Conservation (phyloP, 371 early-diverging fungal genomes). For the Funneliformis caledonium region DNA sequence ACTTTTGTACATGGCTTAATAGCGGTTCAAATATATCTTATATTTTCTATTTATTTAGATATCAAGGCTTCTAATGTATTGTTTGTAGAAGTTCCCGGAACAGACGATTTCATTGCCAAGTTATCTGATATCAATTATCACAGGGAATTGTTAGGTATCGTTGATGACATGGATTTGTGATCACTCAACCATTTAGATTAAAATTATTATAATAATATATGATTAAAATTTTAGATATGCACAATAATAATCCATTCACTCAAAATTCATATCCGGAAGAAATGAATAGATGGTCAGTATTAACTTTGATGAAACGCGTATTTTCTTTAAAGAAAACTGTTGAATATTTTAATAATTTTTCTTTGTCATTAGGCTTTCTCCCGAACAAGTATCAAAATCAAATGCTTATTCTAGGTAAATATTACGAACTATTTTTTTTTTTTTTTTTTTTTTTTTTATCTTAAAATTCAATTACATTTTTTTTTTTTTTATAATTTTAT, state of each 20-base stretch:
- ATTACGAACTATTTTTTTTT: not conserved
- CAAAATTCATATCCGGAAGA: conserved; percentile 42
- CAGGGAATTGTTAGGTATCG: conserved; percentile 53
- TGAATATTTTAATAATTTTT: not conserved
- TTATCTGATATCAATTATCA: conserved; percentile 56
- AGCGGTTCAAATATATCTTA: not conserved
- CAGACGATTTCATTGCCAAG: conserved; percentile 48
- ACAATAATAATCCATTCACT: conserved; percentile 49
- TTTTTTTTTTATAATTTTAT: not conserved
- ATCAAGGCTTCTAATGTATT: conserved; percentile 52
- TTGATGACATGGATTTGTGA: too few relatives aligned
- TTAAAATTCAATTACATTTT: too few relatives aligned
- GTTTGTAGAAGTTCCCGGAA: conserved; percentile 41
- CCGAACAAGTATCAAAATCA: conserved; percentile 62
- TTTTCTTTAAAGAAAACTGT: not conserved
- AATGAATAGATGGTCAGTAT: conserved; percentile 45
- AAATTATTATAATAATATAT: not conserved
- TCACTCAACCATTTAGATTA: not conserved
- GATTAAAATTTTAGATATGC: conserved; percentile 45
- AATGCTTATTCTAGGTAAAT: conserved; percentile 55
- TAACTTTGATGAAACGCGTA: not conserved
- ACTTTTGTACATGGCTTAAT: not conserved
- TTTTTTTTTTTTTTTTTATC: not conserved
- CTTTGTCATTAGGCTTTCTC: conserved; percentile 51
- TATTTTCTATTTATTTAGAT: conserved; percentile 36